A percentile compares a stretch with the other conserved stretches of the same genome.
These are phyloP conservation scores for Xerocomus spinulosus DNA, from an alignment of 768 basidiomycete species.

Conservation along the genomic window DNA sequence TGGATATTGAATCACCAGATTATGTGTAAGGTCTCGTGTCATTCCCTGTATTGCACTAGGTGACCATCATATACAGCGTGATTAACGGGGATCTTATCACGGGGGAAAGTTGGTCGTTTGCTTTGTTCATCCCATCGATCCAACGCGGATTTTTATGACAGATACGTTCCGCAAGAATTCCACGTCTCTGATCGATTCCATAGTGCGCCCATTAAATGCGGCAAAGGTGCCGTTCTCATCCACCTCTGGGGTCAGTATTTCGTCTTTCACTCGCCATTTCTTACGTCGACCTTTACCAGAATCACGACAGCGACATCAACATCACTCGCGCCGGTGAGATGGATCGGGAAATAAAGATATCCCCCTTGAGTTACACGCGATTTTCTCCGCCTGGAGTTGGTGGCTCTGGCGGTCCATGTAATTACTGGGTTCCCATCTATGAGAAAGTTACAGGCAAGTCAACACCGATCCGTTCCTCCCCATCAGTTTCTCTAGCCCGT, in stretches of 20 bases:
- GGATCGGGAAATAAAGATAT: slow-evolving; percentile 51
- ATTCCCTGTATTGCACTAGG: not conserved
- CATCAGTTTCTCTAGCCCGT: not conserved
- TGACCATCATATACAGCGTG: slow-evolving; percentile 39
- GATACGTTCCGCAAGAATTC: slow-evolving; percentile 67
- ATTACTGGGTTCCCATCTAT: slow-evolving; percentile 76
- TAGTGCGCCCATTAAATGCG: slow-evolving; percentile 56
- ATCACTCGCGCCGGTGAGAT: slow-evolving; percentile 70
- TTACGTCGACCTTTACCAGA: slow-evolving; percentile 36
- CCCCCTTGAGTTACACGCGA: slow-evolving; percentile 59
- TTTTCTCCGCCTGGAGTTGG: slow-evolving; percentile 57
- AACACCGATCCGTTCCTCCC: not conserved
- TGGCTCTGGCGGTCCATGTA: slow-evolving; percentile 58
- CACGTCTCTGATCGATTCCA: slow-evolving; percentile 59
- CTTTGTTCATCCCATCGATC: not conserved
- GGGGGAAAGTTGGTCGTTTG: slow-evolving; percentile 48
- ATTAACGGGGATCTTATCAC: slow-evolving; percentile 73
- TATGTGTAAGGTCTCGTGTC: slow-evolving; percentile 49
- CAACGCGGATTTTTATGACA: slow-evolving; percentile 17
- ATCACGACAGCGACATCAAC: slow-evolving; percentile 70
- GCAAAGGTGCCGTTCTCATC: slow-evolving; percentile 61
- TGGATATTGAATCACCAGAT: slow-evolving; percentile 58
- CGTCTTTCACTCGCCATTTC: not conserved
- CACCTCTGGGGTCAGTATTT: slow-evolving; percentile 55
- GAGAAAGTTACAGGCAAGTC: slow-evolving; percentile 30